Base-by-base conservation (phyloP, 1,284 basidiomycete genomes). In the Cryptococcus sp. region DNA sequence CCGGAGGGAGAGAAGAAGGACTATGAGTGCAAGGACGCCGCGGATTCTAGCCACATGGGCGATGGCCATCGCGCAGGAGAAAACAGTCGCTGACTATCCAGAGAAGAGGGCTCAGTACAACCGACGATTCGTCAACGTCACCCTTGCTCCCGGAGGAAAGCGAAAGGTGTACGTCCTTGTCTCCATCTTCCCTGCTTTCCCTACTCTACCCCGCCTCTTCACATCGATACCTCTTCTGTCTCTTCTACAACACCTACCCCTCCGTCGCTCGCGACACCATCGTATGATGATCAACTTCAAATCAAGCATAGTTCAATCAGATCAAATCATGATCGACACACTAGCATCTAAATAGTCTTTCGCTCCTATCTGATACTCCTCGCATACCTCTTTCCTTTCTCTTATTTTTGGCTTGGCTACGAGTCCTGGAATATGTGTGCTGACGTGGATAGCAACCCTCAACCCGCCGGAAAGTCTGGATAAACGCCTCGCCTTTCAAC, bases 291-390 rank as follows among this genome's bases (percentile, higher is more conserved):
- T 69, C 57, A 78, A 79, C 28, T 14, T n/a, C 55, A 71, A 72
- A 70, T 74, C 77, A 79, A 77, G 86, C 87, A 88, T 89, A 89
- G 87, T 89, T 89, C 86, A 89, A 85, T 83, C 86, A 83, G 86
- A 89, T 55, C 43, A 60, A 52, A 57, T 84, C 75, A 68, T 74
- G 74, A 74, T 87, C 85, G 85, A 82, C 82, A 79, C 77, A 31
- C 79, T 74, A 59, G 58, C 83, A 87, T 85, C 84, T 82, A 63
- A 58, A 65, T 80, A 73, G 86, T 90, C 86, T 88, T 87, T 87
- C 85, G 86, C 85, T 86, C 85, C 84, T 86, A 85, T 87, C 86
- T 90, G 85, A 90, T 73, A 59, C 63, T 28, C 39, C 47, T 49
- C 21, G 36, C 31, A 24, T 28, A 38, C 44, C 23, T 36, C 43